These are phyloP conservation scores for Oehlia diaphana DNA, from an alignment of 192 early-diverging fungal species.

Conservation along the genomic window DNA sequence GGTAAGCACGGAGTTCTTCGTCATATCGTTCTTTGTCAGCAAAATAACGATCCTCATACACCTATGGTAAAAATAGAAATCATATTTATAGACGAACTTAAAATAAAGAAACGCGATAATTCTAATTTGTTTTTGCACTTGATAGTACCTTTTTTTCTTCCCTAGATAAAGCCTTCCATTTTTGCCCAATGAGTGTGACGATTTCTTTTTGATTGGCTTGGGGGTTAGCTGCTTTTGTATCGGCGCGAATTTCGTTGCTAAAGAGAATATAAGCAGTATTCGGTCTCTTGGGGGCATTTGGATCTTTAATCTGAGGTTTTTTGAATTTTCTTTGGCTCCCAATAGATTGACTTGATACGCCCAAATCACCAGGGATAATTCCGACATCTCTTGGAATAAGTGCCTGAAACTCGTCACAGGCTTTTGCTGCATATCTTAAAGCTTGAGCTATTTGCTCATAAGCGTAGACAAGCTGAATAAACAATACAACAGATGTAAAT, in stretches of 20 bases:
- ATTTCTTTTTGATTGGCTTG: slow-evolving; percentile 44
- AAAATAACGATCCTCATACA: slow-evolving; percentile 31
- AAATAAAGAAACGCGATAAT: background rate
- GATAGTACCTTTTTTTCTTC: slow-evolving; percentile 25
- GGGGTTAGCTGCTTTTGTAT: slow-evolving; percentile 82
- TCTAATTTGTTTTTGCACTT: background rate
- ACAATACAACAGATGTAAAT: background rate
- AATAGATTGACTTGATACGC: background rate
- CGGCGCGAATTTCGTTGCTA: slow-evolving; percentile 76
- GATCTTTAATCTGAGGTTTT: slow-evolving; percentile 63
- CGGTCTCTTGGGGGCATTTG: slow-evolving; percentile 86
- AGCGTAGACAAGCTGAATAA: slow-evolving; percentile 17
- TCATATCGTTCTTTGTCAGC: slow-evolving; percentile 31
- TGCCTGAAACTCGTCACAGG: slow-evolving; percentile 26
- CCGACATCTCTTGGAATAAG: slow-evolving; percentile 24
- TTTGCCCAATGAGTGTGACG: slow-evolving; percentile 21
- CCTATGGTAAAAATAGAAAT: background rate
- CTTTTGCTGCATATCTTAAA: slow-evolving; percentile 22
- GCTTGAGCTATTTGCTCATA: slow-evolving; percentile 24
- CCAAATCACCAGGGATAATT: slow-evolving; percentile 1
- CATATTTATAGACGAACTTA: background rate
- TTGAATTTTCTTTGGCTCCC: slow-evolving; percentile 1
- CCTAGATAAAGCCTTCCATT: slow-evolving; percentile 25
- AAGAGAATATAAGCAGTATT: slow-evolving; percentile 92
- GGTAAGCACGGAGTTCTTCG: slow-evolving; percentile 30